phyloP scores from a whole-genome alignment of 2,329 filamentous ascomycete genomes.

The Monosporascus cannonballus region DNA sequence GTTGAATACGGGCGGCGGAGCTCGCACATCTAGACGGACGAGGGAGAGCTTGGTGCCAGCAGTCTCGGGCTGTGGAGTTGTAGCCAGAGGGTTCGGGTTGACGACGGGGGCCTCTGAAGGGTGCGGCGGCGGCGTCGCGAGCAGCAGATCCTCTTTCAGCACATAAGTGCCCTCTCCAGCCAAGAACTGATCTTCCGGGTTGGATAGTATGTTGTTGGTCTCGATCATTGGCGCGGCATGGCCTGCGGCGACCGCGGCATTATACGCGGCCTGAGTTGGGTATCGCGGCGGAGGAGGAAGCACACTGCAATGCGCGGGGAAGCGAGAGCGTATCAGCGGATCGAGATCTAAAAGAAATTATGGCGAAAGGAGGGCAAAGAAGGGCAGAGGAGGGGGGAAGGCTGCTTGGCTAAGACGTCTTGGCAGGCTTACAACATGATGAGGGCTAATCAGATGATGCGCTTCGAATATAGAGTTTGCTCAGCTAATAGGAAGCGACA shows the following conservation, averaged over 20 bases:
- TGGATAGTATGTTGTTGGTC: conserved; percentile 83
- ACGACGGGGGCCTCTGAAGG: conserved; percentile 83
- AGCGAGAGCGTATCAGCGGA: not conserved
- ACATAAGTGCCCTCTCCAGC: conserved; percentile 93
- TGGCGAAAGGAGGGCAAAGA: not conserved
- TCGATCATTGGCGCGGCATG: conserved; percentile 74
- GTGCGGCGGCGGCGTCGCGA: conserved; percentile 91
- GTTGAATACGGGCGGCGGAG: conserved; percentile 47
- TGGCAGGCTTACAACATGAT: conserved; percentile 22
- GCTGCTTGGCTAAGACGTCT: conserved; percentile 1
- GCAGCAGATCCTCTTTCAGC: conserved; percentile 82
- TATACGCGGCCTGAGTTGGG: conserved; percentile 65
- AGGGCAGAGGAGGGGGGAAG: conserved; percentile 3
- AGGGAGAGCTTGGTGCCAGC: conserved; percentile 80
- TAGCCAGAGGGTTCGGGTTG: conserved; percentile 88
- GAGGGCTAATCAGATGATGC: conserved; percentile 1
- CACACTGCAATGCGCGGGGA: conserved; percentile 48
- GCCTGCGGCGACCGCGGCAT: conserved; percentile 63
- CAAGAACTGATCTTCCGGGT: conserved; percentile 84
- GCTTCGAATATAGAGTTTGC: not conserved
- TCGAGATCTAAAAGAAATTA: not conserved
- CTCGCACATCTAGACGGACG: conserved; percentile 61
- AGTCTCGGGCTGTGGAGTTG: conserved; percentile 75
- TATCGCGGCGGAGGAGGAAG: conserved; percentile 84
- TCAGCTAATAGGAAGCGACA: not conserved